Base-by-base conservation (phyloP, 1,139 yeast species). In the Debaryomyces coudertii region DNA sequence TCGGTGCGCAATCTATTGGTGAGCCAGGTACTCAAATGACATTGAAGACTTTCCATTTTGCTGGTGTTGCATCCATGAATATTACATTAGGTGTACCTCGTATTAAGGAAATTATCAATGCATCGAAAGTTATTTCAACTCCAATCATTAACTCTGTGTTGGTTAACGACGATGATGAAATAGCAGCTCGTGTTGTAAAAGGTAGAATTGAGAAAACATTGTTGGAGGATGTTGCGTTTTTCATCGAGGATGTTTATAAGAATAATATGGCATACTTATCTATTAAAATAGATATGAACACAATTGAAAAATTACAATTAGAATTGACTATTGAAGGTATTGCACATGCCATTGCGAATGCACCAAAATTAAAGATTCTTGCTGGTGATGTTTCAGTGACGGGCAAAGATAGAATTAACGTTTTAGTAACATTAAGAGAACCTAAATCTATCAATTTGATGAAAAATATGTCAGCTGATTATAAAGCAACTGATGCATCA, bases 11-110 rank as follows among this genome's bases (percentile, higher is more conserved):
- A 62, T 89, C 97, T 29, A 93, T 93, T 73, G 99, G 99, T 71
- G 99, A 93, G 63, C 99, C 99, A 8, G 99, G 99, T 69, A 93
- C 99, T 1, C 99, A 93, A 69, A 93, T 93, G 99, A 93, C 99
- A 7, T 79, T 93, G 69, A 93, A 93, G 71, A 93, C 99, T 61
- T 93, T 93, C 89, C 99, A 93, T 76, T 93, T 93, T 77, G 99
- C 99, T 59, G 99, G 99, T 77, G 99, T 93, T 49, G 99, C 99
- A 27, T 88, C 97, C 41, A 93, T 93, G 99, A 93, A 93, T 73
- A 96, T 93, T 55, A 93, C 99, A 0, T 80, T 93, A 57, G 99
- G 99, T 81, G 99, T 93, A 40, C 99, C 99, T 34, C 97, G 99
- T 79, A 93, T 93, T 63, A 93, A 93, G 70, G 99, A 93, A 76